Percentiles rank a stretch among this genome's conserved stretches.
phyloP scores from a whole-genome alignment of 2,329 filamentous ascomycete genomes.

The Nemania sp. region DNA sequence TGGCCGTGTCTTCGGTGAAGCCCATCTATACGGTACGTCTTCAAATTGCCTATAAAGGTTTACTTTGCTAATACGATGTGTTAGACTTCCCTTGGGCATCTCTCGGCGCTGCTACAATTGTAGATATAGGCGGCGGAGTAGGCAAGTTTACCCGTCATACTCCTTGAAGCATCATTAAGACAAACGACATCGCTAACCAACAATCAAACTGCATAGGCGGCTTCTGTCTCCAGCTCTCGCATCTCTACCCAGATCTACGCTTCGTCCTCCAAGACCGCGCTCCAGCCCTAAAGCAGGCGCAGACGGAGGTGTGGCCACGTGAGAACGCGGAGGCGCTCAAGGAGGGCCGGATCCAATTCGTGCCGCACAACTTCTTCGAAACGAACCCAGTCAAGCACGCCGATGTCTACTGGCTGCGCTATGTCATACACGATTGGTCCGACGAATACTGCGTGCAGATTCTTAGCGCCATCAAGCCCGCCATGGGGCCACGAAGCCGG shows the following conservation, averaged over 20 bases:
- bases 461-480: constrained; percentile 24
- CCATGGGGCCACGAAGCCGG: constrained; percentile 29
- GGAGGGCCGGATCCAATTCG: constrained; percentile 29
- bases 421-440: constrained; percentile 42
- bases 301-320: constrained; percentile 10
- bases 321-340: constrained; percentile 11
- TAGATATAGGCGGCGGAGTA: neutral
- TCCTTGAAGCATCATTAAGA: neutral
- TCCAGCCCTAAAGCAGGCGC: constrained; percentile 11
- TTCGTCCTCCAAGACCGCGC: constrained; percentile 45
- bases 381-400: constrained; percentile 37
- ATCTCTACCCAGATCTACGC: constrained; percentile 41
- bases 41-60: too few species aligned
- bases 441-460: constrained; percentile 42
- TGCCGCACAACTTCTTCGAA: constrained; percentile 42
- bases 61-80: neutral
- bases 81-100: constrained; percentile 29
- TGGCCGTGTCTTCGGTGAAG: constrained; percentile 23
- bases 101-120: constrained; percentile 20
- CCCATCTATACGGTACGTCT: constrained; percentile 25
- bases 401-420: constrained; percentile 24
- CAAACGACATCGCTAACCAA: neutral
- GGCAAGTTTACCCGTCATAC: neutral
- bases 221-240: constrained; percentile 41
- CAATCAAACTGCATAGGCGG: constrained; percentile 28